These are phyloP conservation scores for Rhizophora apiculata DNA, from an alignment of 345 rosid species.

Conservation along the genomic window DNA sequence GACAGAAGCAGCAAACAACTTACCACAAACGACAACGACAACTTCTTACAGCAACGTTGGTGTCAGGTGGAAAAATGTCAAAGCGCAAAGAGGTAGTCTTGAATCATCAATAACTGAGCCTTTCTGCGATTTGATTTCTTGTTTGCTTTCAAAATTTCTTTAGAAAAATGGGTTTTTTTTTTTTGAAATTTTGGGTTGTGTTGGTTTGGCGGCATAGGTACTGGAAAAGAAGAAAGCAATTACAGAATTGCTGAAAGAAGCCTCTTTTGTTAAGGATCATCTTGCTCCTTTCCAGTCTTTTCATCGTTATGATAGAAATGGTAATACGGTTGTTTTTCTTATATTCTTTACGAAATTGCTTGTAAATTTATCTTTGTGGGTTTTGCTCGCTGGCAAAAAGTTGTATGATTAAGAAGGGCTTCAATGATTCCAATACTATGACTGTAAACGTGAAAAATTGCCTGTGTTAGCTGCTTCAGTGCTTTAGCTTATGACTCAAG, in stretches of 20 bases:
- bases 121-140: background rate
- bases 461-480: too few relatives aligned
- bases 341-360: background rate
- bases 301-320: constrained; percentile 50
- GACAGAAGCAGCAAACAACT: too few relatives aligned
- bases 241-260: constrained; percentile 52
- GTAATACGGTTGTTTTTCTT: constrained; percentile 20
- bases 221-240: constrained; percentile 66
- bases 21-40: too few relatives aligned
- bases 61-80: background rate
- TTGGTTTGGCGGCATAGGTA: constrained; percentile 28
- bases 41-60: too few relatives aligned
- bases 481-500: too few relatives aligned
- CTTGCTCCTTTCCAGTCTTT: constrained; percentile 60
- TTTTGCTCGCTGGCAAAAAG: background rate
- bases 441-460: too few relatives aligned
- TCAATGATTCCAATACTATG: background rate
- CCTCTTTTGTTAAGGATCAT: constrained; percentile 56
- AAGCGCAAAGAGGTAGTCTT: background rate
- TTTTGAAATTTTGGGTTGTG: background rate
- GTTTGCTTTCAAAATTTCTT: background rate
- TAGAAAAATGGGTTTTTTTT: background rate
- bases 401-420: background rate
- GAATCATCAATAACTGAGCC: background rate
- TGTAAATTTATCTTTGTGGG: background rate